Conservation (phyloP, 2,329 filamentous ascomycete genomes). For the Stagonosporopsis chrysanthemi region DNA sequence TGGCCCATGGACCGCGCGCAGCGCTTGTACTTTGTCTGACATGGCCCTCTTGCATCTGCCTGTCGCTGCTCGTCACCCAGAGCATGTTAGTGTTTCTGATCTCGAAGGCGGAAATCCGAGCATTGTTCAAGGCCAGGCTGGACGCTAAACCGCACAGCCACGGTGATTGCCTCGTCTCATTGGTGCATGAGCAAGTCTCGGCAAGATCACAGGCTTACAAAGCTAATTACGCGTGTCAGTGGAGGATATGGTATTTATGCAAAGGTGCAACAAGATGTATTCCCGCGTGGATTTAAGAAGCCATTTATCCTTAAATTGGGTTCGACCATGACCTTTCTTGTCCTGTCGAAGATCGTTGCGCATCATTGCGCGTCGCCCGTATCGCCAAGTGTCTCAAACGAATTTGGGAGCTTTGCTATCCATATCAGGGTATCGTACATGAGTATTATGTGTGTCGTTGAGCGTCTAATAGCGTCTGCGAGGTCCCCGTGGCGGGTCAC, state of each 20-base stretch:
- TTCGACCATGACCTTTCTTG: constrained; percentile 1
- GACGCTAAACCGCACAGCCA: background rate
- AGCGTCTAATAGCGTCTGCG: constrained; percentile 41
- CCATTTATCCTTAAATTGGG: background rate
- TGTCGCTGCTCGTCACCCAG: background rate
- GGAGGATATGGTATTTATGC: background rate
- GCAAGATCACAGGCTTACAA: background rate
- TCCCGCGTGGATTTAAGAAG: background rate
- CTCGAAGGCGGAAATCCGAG: background rate
- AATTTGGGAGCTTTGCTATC: constrained; percentile 3
- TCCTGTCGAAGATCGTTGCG: background rate
- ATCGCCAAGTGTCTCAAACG: background rate
- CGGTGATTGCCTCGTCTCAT: background rate
- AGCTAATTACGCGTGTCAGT: background rate
- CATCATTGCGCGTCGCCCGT: background rate
- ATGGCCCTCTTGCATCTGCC: background rate
- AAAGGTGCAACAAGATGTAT: background rate
- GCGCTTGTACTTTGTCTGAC: background rate
- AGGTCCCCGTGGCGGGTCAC: constrained; percentile 43
- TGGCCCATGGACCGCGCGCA: background rate
- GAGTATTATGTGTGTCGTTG: constrained; percentile 18
- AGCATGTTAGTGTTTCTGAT: background rate
- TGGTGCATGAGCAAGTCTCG: background rate
- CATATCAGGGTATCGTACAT: constrained; percentile 39
- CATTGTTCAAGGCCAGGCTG: background rate